phyloP scores from a whole-genome alignment of 2,329 filamentous ascomycete genomes.

The Ophiocordyceps camponoti-saundersi region DNA sequence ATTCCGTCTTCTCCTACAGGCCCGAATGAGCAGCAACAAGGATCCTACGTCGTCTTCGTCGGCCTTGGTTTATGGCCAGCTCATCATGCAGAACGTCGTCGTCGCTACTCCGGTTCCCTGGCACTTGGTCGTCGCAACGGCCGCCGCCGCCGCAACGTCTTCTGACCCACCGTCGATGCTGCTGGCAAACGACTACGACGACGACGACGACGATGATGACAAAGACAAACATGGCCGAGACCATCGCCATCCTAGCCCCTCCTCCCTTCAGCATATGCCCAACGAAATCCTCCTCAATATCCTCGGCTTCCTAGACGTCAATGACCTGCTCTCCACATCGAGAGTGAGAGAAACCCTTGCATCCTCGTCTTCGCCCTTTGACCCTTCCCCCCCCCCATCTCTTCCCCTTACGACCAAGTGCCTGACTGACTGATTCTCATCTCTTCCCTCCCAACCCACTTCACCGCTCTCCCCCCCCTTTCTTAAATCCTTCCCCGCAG shows the following conservation, averaged over 20 bases:
- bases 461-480: not conserved
- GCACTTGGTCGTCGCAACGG: not conserved
- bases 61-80: not conserved
- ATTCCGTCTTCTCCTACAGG: not conserved
- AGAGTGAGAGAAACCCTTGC: conserved; percentile 25
- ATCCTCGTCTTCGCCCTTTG: not conserved
- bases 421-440: too few relatives aligned
- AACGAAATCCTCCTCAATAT: conserved; percentile 41
- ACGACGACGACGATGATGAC: not conserved
- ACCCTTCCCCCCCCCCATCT: not conserved
- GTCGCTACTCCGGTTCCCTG: not conserved
- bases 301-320: conserved; percentile 37
- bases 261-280: conserved; percentile 25
- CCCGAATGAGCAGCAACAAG: not conserved
- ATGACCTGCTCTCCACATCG: conserved; percentile 36
- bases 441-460: too few relatives aligned
- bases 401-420: too few relatives aligned
- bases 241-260: not conserved
- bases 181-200: not conserved
- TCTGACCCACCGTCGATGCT: not conserved
- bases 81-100: not conserved
- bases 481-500: conserved; percentile 16
- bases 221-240: not conserved
- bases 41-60: not conserved
- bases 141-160: too few relatives aligned